Evolutionary conservation across 1,284 basidiomycete species (phyloP).

Genomic region (Calocybe gambosa): DNA sequence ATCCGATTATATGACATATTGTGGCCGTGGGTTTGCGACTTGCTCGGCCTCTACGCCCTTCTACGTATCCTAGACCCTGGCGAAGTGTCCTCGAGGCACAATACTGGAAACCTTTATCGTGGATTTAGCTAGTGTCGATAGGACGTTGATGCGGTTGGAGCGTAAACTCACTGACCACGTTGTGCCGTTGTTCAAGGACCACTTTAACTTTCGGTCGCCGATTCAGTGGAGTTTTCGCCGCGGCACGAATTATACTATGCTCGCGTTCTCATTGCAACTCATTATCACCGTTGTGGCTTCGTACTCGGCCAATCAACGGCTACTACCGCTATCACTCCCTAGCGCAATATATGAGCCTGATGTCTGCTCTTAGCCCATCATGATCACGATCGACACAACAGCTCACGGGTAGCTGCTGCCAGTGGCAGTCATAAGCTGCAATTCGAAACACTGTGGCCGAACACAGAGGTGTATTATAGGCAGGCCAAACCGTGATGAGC

Average conservation of each 20-base stretch:
- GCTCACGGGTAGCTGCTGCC: neutral
- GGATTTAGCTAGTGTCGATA: neutral
- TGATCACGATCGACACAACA: neutral
- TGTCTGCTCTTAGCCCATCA: too few species aligned
- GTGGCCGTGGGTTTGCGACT: slow-evolving; percentile 3
- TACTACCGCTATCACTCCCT: neutral
- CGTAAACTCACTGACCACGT: neutral
- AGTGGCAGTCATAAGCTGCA: neutral
- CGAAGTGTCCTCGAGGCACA: neutral
- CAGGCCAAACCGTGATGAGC: too few species aligned
- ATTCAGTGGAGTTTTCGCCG: neutral
- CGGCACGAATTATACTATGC: neutral
- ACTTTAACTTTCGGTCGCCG: neutral
- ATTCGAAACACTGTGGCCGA: neutral
- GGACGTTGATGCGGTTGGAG: neutral
- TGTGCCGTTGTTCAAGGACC: slow-evolving; percentile 7
- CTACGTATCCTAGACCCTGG: neutral
- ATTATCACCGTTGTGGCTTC: neutral
- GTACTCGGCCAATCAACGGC: neutral
- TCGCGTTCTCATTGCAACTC: neutral
- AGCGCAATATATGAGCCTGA: too few species aligned
- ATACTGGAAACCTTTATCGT: neutral
- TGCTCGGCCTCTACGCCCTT: slow-evolving; percentile 3
- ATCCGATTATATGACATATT: neutral
- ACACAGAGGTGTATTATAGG: neutral